Evolutionary conservation across 2,329 filamentous ascomycete genomes (phyloP), one percentile per base, ranked within the genome.

Genomic region (Pseudogymnoascus sp.): DNA sequence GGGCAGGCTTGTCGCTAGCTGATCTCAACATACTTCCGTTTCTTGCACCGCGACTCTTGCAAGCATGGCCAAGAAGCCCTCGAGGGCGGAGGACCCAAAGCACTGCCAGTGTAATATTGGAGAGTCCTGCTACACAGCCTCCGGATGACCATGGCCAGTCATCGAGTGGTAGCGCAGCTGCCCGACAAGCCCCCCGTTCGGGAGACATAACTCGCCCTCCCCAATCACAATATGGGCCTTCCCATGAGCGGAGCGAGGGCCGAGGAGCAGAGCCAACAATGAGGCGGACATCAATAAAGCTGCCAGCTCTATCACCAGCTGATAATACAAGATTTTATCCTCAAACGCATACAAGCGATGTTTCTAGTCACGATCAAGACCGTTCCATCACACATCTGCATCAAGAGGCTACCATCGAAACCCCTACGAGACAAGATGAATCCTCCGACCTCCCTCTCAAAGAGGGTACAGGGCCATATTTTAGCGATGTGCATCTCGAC

Each of bases 1-100:
- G 60, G 63, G 68, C 65, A 68, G 64, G 66, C 64, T 69, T 67
- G 68, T 65, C 67, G 63, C 61, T 66, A 39, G 61, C 66, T 58
- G 67, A 72, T 62, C 58, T 70, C 22, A 68, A 69, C 20, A 68
- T 71, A 14, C 66, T 72, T 25, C 70, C 68, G 12, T 72, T 71
- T 60, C 66, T 72, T 22, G 69, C 69, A 25, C 71, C 71, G 39
- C 62, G 71, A 67, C 65, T 70, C 20, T 71, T 71, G 41, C 60
- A 66, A 62, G 66, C 68, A 70, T 73, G 71, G 69, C 68, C 70
- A 37, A 38, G 47, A 53, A 35, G 47, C 47, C 47, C 15, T 20
- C 47, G 47, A 20, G 47, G 47, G 12, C 47, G 33, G 47, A 53
- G 47, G 47, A 18, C 28, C n/a, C 47, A 53, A 33, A 53, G 47